A percentile compares a stretch with the other conserved stretches of the same genome.
Evolutionary conservation across 768 basidiomycete genomes (phyloP).

Genomic region (Leucogyrophana mollusca): DNA sequence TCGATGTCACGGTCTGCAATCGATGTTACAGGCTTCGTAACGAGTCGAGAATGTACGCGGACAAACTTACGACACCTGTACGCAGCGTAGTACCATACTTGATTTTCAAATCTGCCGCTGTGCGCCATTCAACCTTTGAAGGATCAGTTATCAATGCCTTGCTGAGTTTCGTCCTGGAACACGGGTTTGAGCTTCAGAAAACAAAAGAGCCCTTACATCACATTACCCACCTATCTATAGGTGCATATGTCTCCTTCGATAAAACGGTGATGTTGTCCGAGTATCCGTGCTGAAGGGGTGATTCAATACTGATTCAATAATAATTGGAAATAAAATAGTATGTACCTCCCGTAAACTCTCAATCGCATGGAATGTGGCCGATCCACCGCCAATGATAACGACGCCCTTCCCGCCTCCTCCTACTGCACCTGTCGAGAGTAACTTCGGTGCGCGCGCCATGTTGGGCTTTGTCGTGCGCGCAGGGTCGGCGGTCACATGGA

Average conservation of each 20-base stretch:
- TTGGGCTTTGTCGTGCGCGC: slow-evolving; percentile 64
- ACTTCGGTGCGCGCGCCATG: slow-evolving; percentile 57
- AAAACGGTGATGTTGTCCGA: slow-evolving; percentile 74
- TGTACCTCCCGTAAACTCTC: slow-evolving; percentile 81
- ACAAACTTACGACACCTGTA: slow-evolving; percentile 49
- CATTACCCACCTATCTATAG: slow-evolving; percentile 75
- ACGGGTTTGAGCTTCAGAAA: slow-evolving; percentile 5
- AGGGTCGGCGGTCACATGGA: slow-evolving; percentile 72
- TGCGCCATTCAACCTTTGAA: slow-evolving; percentile 73
- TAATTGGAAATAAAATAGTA: neutral
- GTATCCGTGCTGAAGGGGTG: slow-evolving; percentile 64
- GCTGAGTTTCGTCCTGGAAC: slow-evolving; percentile 77
- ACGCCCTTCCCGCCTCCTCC: slow-evolving; percentile 58
- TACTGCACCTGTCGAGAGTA: slow-evolving; percentile 46
- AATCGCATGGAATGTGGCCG: slow-evolving; percentile 71
- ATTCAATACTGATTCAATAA: neutral
- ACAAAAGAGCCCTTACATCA: no score
- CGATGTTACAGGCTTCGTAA: no score
- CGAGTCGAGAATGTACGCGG: no score
- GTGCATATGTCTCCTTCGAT: slow-evolving; percentile 75
- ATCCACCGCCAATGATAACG: slow-evolving; percentile 85
- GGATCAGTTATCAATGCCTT: slow-evolving; percentile 81
- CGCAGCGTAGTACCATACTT: slow-evolving; percentile 70
- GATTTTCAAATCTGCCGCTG: slow-evolving; percentile 71
- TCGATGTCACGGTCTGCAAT: slow-evolving; percentile 67